Base-by-base conservation (phyloP, 768 basidiomycete genomes). In the Boletus patriciae region DNA sequence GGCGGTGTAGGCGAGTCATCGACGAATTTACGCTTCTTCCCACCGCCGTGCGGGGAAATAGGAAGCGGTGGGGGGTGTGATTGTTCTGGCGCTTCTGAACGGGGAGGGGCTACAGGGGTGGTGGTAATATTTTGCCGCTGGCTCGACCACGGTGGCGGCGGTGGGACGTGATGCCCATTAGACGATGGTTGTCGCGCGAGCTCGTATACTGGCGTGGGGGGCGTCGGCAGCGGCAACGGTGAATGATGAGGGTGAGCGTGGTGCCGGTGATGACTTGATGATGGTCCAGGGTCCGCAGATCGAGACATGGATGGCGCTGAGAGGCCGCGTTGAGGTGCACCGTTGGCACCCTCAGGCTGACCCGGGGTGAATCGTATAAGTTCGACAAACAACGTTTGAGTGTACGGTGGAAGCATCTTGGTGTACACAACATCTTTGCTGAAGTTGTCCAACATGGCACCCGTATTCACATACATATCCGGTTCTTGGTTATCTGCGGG, bases 361-460 rank as follows among this genome's bases (percentile, higher is more conserved):
- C 72, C 73, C 0, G 72, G 70, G 0, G 64, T 61, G 50, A 77
- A 76, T 38, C 75, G 74, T 50, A 89, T 78, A 16, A 92, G 82
- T 46, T 92, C 89, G 9, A 92, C 84, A 65, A 90, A 88, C 6
- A 92, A 63, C 2, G 89, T 90, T 56, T 80, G 82, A 5, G 78
- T 82, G 57, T 81, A 82, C 0, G 90, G 88, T 1, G 78, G 80
- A 6, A 80, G 76, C 67, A 91, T 72, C 62, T 83, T 83, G 75
- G 82, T 86, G 70, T 84, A 85, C 33, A 92, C 76, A 58, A 92
- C 75, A 19, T 85, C 84, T 62, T 82, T 88, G 76, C 86, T 88
- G 68, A 81, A 87, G 16, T 76, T 83, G 53, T 90, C 85, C 38
- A 91, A 71, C 85, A 92, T 92, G 59, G 81, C 81, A 59, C 82